Percentiles rank a stretch among this genome's conserved stretches.
Conservation (phyloP, 352 stramenopile species). For the Phytopythium montanum region DNA sequence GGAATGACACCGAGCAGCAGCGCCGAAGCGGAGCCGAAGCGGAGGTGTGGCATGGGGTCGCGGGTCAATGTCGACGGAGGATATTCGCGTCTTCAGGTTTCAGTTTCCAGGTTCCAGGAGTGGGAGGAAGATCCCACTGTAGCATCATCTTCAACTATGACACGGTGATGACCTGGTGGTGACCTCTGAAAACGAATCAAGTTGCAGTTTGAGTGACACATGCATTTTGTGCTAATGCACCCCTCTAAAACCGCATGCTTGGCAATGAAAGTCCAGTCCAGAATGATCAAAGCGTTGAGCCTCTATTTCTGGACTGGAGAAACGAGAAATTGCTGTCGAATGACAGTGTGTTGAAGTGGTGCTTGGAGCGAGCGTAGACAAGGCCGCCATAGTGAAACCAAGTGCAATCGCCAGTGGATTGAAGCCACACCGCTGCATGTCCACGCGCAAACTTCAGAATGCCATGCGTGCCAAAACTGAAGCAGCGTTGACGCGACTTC, state of each 20-base stretch:
- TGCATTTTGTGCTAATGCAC: not conserved
- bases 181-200: not conserved
- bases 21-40: no score
- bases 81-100: no score
- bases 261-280: not conserved
- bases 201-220: not conserved
- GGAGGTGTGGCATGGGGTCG: not conserved
- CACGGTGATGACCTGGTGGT: not conserved
- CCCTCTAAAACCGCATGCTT: not conserved
- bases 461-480: not conserved
- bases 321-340: not conserved
- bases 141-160: conserved; percentile 1
- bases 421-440: not conserved
- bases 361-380: not conserved
- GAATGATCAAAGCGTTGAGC: not conserved
- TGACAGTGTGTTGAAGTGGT: conserved; percentile 2
- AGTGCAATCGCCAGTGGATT: not conserved
- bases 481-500: no score
- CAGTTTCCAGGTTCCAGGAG: conserved; percentile 2
- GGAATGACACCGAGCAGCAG: not conserved
- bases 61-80: no score
- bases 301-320: not conserved
- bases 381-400: not conserved
- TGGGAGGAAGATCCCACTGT: not conserved
- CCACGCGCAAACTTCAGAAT: not conserved